phyloP scores from a whole-genome alignment of 2,329 filamentous ascomycete species.

The Fusarium stilboides region DNA sequence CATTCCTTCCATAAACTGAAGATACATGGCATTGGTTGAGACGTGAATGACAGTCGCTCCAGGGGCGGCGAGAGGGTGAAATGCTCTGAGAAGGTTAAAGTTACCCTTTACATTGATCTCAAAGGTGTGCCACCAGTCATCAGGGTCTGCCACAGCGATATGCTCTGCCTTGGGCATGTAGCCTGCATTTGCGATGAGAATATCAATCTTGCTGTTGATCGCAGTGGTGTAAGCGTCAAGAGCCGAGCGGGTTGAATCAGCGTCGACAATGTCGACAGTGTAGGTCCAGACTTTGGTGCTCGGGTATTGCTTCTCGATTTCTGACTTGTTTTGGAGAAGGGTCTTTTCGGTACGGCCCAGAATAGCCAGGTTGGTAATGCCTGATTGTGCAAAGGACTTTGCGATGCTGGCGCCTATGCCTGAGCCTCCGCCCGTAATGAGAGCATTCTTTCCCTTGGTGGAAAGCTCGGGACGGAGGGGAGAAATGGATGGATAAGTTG shows the following conservation, averaged over 20 bases:
- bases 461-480: constrained; percentile 55
- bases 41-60: constrained; percentile 49
- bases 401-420: constrained; percentile 77
- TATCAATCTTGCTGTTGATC: constrained; percentile 54
- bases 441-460: constrained; percentile 63
- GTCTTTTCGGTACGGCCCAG: constrained; percentile 56
- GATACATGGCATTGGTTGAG: constrained; percentile 40
- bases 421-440: constrained; percentile 75
- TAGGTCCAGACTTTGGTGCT: constrained; percentile 62
- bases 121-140: constrained; percentile 49
- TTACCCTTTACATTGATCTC: constrained; percentile 52
- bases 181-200: constrained; percentile 56
- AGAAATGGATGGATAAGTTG: constrained; percentile 53
- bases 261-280: constrained; percentile 53
- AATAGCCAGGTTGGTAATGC: constrained; percentile 57
- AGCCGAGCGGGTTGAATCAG: constrained; percentile 28
- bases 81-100: constrained; percentile 51
- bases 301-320: constrained; percentile 65
- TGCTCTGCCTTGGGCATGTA: constrained; percentile 35
- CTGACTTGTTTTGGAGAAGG: constrained; percentile 51
- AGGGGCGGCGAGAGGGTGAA: constrained; percentile 46
- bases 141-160: constrained; percentile 37
- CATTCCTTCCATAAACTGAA: constrained; percentile 50
- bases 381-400: constrained; percentile 65
- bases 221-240: constrained; percentile 36